phyloP scores from a whole-genome alignment of 1,139 yeast species.

The Hyphopichia burtonii region DNA sequence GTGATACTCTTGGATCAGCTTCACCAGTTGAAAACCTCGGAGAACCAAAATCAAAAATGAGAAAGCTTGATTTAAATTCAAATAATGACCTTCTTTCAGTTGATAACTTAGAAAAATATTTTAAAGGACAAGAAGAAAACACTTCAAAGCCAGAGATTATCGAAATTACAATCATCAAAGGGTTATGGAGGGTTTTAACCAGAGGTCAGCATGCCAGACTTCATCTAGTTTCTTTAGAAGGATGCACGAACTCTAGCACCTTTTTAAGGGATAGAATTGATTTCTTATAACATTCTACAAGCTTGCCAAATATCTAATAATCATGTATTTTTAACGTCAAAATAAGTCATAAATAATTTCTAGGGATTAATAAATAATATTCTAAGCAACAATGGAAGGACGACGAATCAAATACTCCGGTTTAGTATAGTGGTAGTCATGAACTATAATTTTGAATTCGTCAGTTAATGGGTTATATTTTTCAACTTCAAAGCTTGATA shows the following conservation, averaged over 20 bases:
- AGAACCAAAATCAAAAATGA: conserved; percentile 10
- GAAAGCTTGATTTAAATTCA: conserved; percentile 10
- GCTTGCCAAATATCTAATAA: too few relatives aligned
- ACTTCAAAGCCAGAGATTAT: conserved; percentile 20
- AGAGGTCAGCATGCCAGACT: conserved; percentile 23
- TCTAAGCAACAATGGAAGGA: conserved; percentile 5
- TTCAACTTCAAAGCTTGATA: conserved; percentile 12
- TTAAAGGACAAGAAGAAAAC: not conserved
- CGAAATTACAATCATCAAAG: conserved; percentile 30
- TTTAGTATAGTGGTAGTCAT: conserved; percentile 12
- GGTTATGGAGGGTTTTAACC: conserved; percentile 35
- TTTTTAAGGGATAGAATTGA: conserved; percentile 17
- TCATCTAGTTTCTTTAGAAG: conserved; percentile 34
- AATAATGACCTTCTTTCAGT: too few relatives aligned
- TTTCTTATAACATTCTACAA: conserved; percentile 17
- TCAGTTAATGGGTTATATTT: conserved; percentile 13
- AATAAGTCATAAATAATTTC: not conserved
- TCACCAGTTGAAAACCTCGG: not conserved
- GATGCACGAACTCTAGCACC: conserved; percentile 24
- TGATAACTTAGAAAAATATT: not conserved
- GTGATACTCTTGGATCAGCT: too few relatives aligned
- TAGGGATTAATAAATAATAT: not conserved
- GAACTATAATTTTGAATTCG: conserved; percentile 12
- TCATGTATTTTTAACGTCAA: not conserved
- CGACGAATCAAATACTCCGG: conserved; percentile 11